A percentile compares a stretch with the other conserved stretches of the same genome.
These are phyloP conservation scores for Xylariomycetidae sp. DNA, from an alignment of 2,329 filamentous ascomycete genomes.

Conservation along the genomic window DNA sequence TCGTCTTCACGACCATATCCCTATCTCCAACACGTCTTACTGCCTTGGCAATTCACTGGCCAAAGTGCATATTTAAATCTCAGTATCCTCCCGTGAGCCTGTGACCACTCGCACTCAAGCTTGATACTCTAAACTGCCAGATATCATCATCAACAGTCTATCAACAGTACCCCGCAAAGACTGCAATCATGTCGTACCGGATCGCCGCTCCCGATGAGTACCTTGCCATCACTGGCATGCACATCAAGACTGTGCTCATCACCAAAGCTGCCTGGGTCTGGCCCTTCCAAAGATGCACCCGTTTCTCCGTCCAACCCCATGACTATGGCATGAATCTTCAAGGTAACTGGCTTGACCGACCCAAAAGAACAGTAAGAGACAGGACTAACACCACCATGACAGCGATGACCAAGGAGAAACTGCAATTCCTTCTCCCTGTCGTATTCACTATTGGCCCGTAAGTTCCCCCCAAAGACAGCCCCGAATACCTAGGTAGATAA, in stretches of 20 bases:
- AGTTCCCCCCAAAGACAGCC: too few species aligned
- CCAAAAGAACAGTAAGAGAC: too few species aligned
- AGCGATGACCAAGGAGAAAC: constrained; percentile 86
- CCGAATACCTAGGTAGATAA: too few species aligned
- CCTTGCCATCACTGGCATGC: constrained; percentile 80
- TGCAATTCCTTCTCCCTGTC: constrained; percentile 75
- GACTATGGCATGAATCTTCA: constrained; percentile 80
- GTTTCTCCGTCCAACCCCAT: constrained; percentile 63
- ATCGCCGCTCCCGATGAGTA: constrained; percentile 76
- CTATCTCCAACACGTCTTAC: too few species aligned
- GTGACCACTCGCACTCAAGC: too few species aligned
- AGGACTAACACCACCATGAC: constrained; percentile 4
- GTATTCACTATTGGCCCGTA: constrained; percentile 79
- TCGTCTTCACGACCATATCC: too few species aligned
- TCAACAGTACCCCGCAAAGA: constrained; percentile 1
- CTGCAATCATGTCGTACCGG: constrained; percentile 54
- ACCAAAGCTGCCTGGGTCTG: constrained; percentile 71
- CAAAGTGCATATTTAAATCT: too few species aligned
- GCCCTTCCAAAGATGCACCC: constrained; percentile 63
- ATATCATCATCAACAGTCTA: not conserved
- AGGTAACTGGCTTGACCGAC: too few species aligned
- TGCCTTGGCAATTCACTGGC: too few species aligned
- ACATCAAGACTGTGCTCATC: constrained; percentile 69
- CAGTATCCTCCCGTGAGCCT: too few species aligned
- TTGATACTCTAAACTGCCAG: too few species aligned